Conservation (phyloP, 2,329 filamentous ascomycete species). For the Ophiostoma novo-ulmi region DNA sequence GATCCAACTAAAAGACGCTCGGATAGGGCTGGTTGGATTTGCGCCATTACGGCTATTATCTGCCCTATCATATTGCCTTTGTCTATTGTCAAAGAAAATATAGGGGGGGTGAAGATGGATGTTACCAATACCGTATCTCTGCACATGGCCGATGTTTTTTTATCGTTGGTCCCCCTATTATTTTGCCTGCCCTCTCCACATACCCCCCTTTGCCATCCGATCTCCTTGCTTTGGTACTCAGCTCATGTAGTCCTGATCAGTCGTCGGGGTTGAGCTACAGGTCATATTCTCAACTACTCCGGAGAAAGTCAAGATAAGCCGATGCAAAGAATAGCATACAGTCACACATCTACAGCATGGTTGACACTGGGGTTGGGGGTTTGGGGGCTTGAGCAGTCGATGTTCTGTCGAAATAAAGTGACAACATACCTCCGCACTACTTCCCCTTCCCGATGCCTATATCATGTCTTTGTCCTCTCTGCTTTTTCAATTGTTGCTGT, state of each 20-base stretch:
- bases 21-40: conserved; percentile 3
- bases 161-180: not conserved
- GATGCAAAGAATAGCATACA: not conserved
- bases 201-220: not conserved
- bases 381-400: not conserved
- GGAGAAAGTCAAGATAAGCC: not conserved
- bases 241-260: not conserved
- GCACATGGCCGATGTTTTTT: not conserved
- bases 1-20: not conserved
- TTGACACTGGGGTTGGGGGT: not conserved
- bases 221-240: not conserved
- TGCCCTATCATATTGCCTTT: not conserved
- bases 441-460: not conserved
- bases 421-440: not conserved
- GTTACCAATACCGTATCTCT: not conserved
- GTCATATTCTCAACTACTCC: not conserved
- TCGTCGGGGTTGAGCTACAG: not conserved
- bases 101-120: not conserved
- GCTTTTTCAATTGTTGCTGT: not conserved
- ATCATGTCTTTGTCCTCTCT: not conserved
- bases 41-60: not conserved
- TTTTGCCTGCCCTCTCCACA: not conserved
- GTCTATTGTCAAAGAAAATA: not conserved
- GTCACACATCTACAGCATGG: not conserved
- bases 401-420: not conserved